Evolutionary conservation across 192 early-diverging fungal species (phyloP).

Genomic region (Mortierella alpina): DNA sequence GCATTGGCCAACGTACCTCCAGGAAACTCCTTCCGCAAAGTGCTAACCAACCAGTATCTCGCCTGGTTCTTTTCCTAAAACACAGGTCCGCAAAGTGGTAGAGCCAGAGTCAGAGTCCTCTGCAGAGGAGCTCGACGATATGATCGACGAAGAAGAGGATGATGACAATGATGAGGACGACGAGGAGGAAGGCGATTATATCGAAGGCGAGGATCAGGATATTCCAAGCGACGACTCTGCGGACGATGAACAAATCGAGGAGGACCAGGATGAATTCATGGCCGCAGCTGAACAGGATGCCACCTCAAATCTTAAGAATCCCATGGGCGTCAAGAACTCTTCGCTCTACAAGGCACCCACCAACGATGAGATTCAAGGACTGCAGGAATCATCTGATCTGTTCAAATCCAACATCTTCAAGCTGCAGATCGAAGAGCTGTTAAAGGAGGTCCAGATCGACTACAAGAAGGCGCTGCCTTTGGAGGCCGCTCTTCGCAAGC

Average conservation of each 20-base stretch:
- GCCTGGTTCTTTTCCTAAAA: too few relatives aligned
- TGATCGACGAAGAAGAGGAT: slow-evolving; percentile 59
- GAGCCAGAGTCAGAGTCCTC: slow-evolving; percentile 39
- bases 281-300: slow-evolving; percentile 47
- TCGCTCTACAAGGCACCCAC: slow-evolving; percentile 67
- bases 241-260: slow-evolving; percentile 37
- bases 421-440: slow-evolving; percentile 85
- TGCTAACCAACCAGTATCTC: too few relatives aligned
- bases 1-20: too few relatives aligned
- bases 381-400: slow-evolving; percentile 84
- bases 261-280: slow-evolving; percentile 52
- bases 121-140: slow-evolving; percentile 41
- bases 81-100: slow-evolving; percentile 33
- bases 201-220: slow-evolving; percentile 53
- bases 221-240: slow-evolving; percentile 38
- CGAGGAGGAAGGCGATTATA: slow-evolving; percentile 57
- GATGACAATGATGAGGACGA: slow-evolving; percentile 63
- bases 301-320: slow-evolving; percentile 23
- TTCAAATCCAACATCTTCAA: slow-evolving; percentile 94
- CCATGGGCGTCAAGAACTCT: slow-evolving; percentile 46
- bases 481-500: slow-evolving; percentile 71
- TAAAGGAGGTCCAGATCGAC: slow-evolving; percentile 73
- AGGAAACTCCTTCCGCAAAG: too few relatives aligned
- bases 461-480: slow-evolving; percentile 68
- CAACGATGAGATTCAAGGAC: slow-evolving; percentile 83